Evolutionary conservation across 768 basidiomycete genomes (phyloP).

Genomic region (Harrya chromipes): DNA sequence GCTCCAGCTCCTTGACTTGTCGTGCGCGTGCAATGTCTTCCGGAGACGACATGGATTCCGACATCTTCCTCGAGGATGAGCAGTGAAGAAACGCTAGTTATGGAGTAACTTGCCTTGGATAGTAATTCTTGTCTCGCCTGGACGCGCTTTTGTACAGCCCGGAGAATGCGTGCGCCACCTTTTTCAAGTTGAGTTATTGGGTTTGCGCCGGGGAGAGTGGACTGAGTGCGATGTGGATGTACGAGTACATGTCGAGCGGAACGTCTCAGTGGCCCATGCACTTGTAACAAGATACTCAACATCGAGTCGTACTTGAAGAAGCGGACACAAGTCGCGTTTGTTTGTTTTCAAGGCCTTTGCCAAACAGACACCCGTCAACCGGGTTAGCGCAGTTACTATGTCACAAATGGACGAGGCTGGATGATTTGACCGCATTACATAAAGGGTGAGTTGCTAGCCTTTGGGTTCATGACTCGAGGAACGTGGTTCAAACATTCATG

Average conservation of each 20-base stretch:
- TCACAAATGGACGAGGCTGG: too few species aligned
- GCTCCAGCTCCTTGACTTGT: constrained; percentile 65
- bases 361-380: too few species aligned
- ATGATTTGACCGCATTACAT: too few species aligned
- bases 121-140: constrained; percentile 45
- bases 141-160: constrained; percentile 51
- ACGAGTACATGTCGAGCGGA: constrained; percentile 9
- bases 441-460: too few species aligned
- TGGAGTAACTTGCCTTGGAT: constrained; percentile 38
- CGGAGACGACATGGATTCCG: constrained; percentile 49
- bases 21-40: constrained; percentile 60
- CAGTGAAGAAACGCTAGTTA: background rate
- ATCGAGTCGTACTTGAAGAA: too few species aligned
- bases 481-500: background rate
- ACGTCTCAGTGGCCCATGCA: constrained; percentile 15
- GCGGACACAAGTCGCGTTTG: too few species aligned
- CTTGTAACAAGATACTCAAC: constrained; percentile 8
- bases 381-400: too few species aligned
- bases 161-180: constrained; percentile 51
- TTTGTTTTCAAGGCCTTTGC: constrained; percentile 19
- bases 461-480: too few species aligned
- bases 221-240: constrained; percentile 7
- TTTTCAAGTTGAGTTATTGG: constrained; percentile 31
- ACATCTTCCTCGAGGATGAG: constrained; percentile 37
- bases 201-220: constrained; percentile 10